Percentiles rank a stretch among this genome's conserved stretches.
Conservation (phyloP, 441 rosid genomes). For the Biscutella laevigata region DNA sequence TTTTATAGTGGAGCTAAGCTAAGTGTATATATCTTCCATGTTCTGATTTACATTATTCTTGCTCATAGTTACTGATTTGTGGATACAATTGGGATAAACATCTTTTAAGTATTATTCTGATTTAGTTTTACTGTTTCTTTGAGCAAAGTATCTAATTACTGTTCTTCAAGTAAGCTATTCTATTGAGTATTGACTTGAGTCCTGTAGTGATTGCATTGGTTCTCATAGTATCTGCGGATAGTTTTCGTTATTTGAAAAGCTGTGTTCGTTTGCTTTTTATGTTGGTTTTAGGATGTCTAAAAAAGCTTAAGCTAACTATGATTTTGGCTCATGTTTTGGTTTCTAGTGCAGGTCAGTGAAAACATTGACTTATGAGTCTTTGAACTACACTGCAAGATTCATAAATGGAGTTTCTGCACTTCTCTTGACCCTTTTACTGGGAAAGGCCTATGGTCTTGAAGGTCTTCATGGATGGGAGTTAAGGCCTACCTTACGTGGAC, state of each 20-base stretch:
- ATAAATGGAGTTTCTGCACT: constrained; percentile 86
- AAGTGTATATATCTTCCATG: not conserved
- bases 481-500: constrained; percentile 80
- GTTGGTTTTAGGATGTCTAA: not conserved
- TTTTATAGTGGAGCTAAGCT: not conserved
- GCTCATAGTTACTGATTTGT: not conserved
- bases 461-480: constrained; percentile 96
- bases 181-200: not conserved
- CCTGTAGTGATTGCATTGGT: constrained; percentile 1
- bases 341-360: constrained; percentile 78
- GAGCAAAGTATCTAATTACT: not conserved
- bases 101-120: not conserved
- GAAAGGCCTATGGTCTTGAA: constrained; percentile 67
- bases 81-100: not conserved
- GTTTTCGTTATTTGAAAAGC: not conserved
- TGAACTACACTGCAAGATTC: constrained; percentile 67
- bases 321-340: too few relatives aligned
- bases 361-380: constrained; percentile 72
- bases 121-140: not conserved
- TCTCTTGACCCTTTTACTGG: constrained; percentile 63
- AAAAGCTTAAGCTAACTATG: constrained; percentile 4
- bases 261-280: not conserved
- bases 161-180: not conserved
- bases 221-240: not conserved
- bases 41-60: not conserved